Percentiles rank a stretch among this genome's conserved stretches.
These are phyloP conservation scores for Pleurotus citrinopileatus DNA, from an alignment of 768 basidiomycete genomes.

Conservation along the genomic window DNA sequence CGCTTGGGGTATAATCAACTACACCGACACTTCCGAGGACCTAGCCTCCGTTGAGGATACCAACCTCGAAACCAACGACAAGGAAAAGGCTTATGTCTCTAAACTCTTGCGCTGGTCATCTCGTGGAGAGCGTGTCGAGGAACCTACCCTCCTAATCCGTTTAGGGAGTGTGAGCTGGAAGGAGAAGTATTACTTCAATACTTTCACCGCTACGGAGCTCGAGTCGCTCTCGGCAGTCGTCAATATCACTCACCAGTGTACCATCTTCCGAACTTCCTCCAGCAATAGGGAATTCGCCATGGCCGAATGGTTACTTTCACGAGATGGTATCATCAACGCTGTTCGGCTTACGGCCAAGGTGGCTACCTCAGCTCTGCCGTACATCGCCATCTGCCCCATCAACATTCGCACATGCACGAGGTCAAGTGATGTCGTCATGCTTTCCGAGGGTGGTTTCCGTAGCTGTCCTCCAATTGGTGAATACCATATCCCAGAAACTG, in stretches of 20 bases:
- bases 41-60: conserved; percentile 33
- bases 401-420: conserved; percentile 32
- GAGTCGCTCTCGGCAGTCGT: conserved; percentile 30
- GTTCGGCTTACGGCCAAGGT: conserved; percentile 33
- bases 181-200: conserved; percentile 34
- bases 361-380: conserved; percentile 32
- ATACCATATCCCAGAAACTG: conserved; percentile 29
- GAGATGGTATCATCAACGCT: conserved; percentile 32
- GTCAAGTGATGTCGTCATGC: conserved; percentile 29
- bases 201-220: conserved; percentile 34
- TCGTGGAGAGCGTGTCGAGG: conserved; percentile 25
- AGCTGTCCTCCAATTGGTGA: conserved; percentile 29
- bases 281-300: conserved; percentile 32
- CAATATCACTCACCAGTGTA: conserved; percentile 27
- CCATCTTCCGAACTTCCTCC: conserved; percentile 33
- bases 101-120: conserved; percentile 33
- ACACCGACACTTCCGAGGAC: conserved; percentile 30
- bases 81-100: conserved; percentile 26
- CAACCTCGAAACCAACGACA: conserved; percentile 29
- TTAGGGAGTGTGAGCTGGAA: conserved; percentile 31
- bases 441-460: conserved; percentile 36
- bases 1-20: conserved; percentile 26
- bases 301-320: conserved; percentile 38
- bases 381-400: conserved; percentile 33
- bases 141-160: conserved; percentile 34